These are phyloP conservation scores for Vitis hybrid DNA, from an alignment of 177 flowering plant species.

Conservation along the genomic window DNA sequence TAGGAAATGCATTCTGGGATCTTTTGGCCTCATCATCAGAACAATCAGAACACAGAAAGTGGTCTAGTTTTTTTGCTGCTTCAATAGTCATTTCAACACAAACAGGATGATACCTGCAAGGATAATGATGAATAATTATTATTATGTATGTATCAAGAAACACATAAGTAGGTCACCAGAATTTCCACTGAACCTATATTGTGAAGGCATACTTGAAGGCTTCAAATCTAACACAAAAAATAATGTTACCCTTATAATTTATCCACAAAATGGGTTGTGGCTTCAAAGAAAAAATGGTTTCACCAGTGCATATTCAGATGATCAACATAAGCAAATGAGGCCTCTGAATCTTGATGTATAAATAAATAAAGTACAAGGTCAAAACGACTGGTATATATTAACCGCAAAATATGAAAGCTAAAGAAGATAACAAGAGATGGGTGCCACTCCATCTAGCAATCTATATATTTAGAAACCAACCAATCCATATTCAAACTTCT, in stretches of 20 bases:
- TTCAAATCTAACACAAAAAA: not conserved
- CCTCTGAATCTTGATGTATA: not conserved
- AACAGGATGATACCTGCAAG: conserved; percentile 79
- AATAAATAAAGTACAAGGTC: not conserved
- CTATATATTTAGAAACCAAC: not conserved
- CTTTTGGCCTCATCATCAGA: conserved; percentile 55
- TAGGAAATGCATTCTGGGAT: conserved; percentile 39
- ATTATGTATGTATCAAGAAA: not conserved
- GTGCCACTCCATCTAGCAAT: not conserved
- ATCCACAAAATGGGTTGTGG: too few species aligned
- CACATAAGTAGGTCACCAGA: not conserved
- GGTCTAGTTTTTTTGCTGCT: conserved; percentile 67
- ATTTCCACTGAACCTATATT: not conserved
- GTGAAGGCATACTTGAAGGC: not conserved
- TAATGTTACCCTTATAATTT: not conserved
- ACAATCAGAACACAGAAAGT: conserved; percentile 77
- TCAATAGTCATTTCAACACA: conserved; percentile 81
- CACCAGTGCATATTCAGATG: not conserved
- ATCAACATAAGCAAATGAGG: not conserved
- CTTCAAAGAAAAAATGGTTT: too few species aligned
- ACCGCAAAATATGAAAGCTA: not conserved
- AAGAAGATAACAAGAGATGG: not conserved
- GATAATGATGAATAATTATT: not conserved
- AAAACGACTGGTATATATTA: not conserved
- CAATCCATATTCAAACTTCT: not conserved